These are phyloP conservation scores for Pseudogymnoascus sp. DNA, from an alignment of 2,329 filamentous ascomycete species.

Conservation along the genomic window DNA sequence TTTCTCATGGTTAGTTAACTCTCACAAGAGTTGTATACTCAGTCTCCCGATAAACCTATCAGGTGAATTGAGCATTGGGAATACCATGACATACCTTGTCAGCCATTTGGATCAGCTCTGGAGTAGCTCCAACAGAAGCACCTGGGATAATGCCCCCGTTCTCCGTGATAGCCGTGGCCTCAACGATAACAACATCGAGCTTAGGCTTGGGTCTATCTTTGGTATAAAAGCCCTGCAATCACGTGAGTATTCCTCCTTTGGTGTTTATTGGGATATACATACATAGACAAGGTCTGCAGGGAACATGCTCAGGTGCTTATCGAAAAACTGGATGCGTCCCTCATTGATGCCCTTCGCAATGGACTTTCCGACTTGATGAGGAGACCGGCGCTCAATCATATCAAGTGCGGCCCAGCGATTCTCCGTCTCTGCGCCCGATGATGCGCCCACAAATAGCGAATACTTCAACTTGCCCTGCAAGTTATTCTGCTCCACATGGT, in stretches of 20 bases:
- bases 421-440: constrained; percentile 76
- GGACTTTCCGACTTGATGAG: constrained; percentile 84
- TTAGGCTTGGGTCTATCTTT: constrained; percentile 63
- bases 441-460: constrained; percentile 82
- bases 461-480: constrained; percentile 80
- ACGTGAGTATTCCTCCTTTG: constrained; percentile 10
- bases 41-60: not conserved
- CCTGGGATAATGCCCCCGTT: constrained; percentile 85
- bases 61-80: not conserved
- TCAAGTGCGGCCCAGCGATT: constrained; percentile 83
- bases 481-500: constrained; percentile 81
- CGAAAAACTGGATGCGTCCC: constrained; percentile 83
- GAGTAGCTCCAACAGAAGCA: constrained; percentile 75
- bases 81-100: constrained; percentile 53
- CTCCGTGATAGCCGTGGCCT: constrained; percentile 78
- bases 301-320: constrained; percentile 92
- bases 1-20: constrained; percentile 18
- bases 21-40: not conserved
- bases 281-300: constrained; percentile 72
- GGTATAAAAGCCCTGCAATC: constrained; percentile 64
- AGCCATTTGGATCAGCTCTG: constrained; percentile 81
- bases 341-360: constrained; percentile 88
- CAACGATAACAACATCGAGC: constrained; percentile 76
- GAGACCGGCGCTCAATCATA: constrained; percentile 80
- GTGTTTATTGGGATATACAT: not conserved